phyloP scores from a whole-genome alignment of 768 basidiomycete species.

The Boletus coccyginus region DNA sequence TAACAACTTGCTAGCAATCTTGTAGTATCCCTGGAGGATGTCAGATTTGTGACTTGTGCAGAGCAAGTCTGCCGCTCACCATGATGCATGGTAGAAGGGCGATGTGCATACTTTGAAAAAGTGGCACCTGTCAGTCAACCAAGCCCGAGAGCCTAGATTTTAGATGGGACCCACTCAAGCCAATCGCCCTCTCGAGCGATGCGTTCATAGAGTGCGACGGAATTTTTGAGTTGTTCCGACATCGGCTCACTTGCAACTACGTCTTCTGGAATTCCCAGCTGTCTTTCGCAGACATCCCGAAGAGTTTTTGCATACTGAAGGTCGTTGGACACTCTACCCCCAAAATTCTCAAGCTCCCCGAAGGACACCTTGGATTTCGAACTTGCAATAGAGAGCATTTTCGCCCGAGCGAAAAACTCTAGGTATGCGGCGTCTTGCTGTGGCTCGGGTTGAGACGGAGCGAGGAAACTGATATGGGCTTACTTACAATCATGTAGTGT shows the following conservation, averaged over 20 bases:
- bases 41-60: neutral
- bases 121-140: neutral
- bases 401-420: neutral
- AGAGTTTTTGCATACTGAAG: neutral
- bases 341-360: neutral
- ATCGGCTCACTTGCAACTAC: neutral
- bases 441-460: neutral
- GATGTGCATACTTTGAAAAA: neutral
- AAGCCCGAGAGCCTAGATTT: neutral
- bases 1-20: neutral
- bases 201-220: neutral
- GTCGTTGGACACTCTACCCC: neutral
- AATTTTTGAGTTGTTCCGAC: neutral
- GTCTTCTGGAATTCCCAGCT: neutral
- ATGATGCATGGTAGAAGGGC: neutral
- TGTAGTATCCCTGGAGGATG: neutral
- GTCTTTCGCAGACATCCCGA: neutral
- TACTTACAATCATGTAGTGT: neutral
- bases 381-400: neutral
- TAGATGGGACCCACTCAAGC: neutral
- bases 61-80: neutral
- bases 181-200: neutral
- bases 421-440: neutral
- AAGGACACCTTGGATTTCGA: neutral
- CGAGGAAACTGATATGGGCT: neutral